phyloP scores from a whole-genome alignment of 2,329 filamentous ascomycete species.

The Xylariaceae sp. region DNA sequence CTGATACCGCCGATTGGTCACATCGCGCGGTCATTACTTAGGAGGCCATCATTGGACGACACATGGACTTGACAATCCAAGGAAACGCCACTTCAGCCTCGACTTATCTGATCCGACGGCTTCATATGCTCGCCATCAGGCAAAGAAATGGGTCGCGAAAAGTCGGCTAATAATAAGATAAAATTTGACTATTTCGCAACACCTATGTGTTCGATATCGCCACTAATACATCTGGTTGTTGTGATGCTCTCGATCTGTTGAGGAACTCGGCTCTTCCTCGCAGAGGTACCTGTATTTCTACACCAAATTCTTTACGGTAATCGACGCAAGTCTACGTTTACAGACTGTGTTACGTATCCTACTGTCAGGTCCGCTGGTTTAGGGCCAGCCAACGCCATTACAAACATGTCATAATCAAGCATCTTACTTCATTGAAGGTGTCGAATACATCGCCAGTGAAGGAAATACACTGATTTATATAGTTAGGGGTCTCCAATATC shows the following conservation, averaged over 20 bases:
- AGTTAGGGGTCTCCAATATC: too few species aligned
- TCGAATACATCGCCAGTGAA: too few species aligned
- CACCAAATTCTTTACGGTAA: not conserved
- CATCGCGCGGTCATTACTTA: slow-evolving; percentile 4
- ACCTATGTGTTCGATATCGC: not conserved
- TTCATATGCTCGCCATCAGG: not conserved
- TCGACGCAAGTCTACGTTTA: not conserved
- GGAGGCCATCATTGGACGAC: slow-evolving; percentile 5
- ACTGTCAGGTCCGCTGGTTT: not conserved
- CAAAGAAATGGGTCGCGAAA: not conserved
- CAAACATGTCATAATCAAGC: not conserved
- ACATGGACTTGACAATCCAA: slow-evolving; percentile 2
- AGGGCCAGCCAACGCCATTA: not conserved
- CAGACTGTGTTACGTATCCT: not conserved
- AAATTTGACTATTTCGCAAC: not conserved
- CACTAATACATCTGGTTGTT: not conserved
- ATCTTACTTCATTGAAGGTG: not conserved
- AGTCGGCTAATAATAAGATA: not conserved
- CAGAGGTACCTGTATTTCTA: not conserved
- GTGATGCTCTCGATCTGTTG: not conserved
- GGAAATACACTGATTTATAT: too few species aligned
- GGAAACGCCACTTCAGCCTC: slow-evolving; percentile 10
- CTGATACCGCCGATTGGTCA: slow-evolving; percentile 16
- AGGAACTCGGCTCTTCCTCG: not conserved
- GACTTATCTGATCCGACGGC: slow-evolving; percentile 4